These are phyloP conservation scores for Guyanaporus albipodus DNA, from an alignment of 768 basidiomycete genomes.

Conservation along the genomic window DNA sequence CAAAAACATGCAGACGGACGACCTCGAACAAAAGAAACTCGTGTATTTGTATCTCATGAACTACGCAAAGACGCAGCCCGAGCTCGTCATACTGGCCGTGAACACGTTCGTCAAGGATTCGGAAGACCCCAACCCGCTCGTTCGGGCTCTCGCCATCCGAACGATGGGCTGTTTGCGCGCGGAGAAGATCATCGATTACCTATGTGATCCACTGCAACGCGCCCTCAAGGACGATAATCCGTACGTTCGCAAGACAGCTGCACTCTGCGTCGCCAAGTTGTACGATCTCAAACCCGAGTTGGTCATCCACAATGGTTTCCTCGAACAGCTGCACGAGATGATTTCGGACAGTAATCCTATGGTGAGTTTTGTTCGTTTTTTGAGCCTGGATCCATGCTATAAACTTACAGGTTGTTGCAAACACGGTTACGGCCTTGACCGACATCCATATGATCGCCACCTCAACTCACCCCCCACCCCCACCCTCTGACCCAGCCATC, in stretches of 20 bases:
- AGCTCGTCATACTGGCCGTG: conserved; percentile 97
- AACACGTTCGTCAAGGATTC: conserved; percentile 99
- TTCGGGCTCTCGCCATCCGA: conserved; percentile 92
- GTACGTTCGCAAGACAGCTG: conserved; percentile 97
- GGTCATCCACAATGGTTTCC: conserved; percentile 91
- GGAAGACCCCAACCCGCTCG: conserved; percentile 94
- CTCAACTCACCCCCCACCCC: conserved; percentile 45
- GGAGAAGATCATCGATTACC: conserved; percentile 98
- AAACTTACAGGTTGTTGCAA: conserved; percentile 83
- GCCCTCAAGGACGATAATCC: conserved; percentile 94
- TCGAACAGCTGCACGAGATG: conserved; percentile 87
- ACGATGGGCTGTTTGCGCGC: conserved; percentile 98
- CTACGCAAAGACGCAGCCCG: conserved; percentile 98
- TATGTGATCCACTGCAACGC: conserved; percentile 92
- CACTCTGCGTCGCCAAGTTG: conserved; percentile 93
- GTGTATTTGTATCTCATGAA: conserved; percentile 99
- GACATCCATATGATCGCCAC: conserved; percentile 83
- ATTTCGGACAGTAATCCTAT: conserved; percentile 95
- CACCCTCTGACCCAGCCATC: conserved; percentile 56
- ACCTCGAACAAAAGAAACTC: conserved; percentile 99
- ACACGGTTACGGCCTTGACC: conserved; percentile 87
- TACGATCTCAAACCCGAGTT: conserved; percentile 96
- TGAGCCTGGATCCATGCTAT: neutral
- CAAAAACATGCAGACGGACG: conserved; percentile 99
- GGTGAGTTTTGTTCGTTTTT: conserved; percentile 45